Percentiles rank a stretch among this genome's conserved stretches.
Conservation (phyloP, 2,329 filamentous ascomycete genomes). For the Coniella vitis region DNA sequence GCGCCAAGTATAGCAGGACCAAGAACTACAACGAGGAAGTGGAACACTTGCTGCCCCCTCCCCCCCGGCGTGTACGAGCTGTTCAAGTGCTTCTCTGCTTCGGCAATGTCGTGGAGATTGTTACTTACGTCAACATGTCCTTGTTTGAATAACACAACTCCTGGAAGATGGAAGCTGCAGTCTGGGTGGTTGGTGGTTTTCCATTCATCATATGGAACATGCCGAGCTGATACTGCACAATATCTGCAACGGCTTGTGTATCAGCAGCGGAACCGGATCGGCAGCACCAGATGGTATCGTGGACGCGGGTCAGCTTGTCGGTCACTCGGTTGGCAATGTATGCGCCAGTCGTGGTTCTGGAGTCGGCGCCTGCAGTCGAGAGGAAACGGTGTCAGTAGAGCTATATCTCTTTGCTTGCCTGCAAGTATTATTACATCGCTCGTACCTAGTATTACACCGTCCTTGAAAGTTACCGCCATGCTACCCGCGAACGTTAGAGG, state of each 20-base stretch:
- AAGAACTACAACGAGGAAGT: no score
- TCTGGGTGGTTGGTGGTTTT: conserved; percentile 87
- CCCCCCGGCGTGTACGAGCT: no score
- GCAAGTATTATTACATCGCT: no score
- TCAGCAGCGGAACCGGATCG: conserved; percentile 95
- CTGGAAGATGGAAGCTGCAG: conserved; percentile 91
- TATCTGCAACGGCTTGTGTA: conserved; percentile 95
- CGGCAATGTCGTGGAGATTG: not conserved
- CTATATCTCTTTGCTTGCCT: no score
- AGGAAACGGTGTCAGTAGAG: not conserved
- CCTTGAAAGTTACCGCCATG: conserved; percentile 99
- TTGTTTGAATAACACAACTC: conserved; percentile 98
- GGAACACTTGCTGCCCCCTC: no score
- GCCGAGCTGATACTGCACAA: conserved; percentile 92
- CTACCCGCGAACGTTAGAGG: conserved; percentile 40
- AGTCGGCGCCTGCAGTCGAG: conserved; percentile 66
- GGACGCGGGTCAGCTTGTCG: conserved; percentile 96
- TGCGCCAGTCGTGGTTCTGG: conserved; percentile 90
- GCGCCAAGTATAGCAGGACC: no score
- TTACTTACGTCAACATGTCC: conserved; percentile 72
- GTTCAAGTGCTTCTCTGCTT: not conserved
- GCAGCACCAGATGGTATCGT: conserved; percentile 99
- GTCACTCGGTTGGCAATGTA: conserved; percentile 99
- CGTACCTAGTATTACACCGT: conserved; percentile 86
- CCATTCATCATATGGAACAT: conserved; percentile 88